Base-by-base conservation (phyloP, 208 protist species). In the Trypanosoma melophagium region DNA sequence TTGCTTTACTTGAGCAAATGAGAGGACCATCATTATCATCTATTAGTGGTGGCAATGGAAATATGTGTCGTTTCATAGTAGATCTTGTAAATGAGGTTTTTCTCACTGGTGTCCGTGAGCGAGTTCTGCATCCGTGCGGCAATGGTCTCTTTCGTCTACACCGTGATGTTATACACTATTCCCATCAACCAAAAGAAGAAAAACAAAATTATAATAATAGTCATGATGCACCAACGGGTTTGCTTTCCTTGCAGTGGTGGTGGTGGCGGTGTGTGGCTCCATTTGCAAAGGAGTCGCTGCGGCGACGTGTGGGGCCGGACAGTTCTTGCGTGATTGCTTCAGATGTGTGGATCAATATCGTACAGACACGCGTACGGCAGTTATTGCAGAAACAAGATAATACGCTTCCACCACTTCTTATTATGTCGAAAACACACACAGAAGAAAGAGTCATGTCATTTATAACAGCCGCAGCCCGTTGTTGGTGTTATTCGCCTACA, bases 201-300 rank as follows among this genome's bases (percentile, higher is more conserved):
- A 35, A 35, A 7, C 28, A 35, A 35, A 35, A 35, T 35, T 35
- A 35, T 35, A 5, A 35, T 35, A 7, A 1, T 35, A 35, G 5
- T 35, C 5, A 7, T 35, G 3, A 35, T 35, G 1, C 28, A 1
- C 28, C 28, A 35, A 35, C 28, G 28, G 55, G 54, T 38, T 19
- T 76, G 10, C 45, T 76, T 13, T 38, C 55, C 9, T 25, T 76
- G 2, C 63, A 69, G 24, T 59, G 57, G 38, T 76, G 70, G 70
- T 76, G 70, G 70, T 49, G 47, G 25, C 19, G 41, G 25, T 14
- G 41, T 28, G 63, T 76, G 16, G 57, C 41, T 12, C 44, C 63
- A 8, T 45, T 53, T 57, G 22, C 63, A 14, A 35, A 19, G 8
- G 24, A 58, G 1, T 24, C 24, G 16, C 3, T 74, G 24, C 5